A percentile compares a stretch with the other conserved stretches of the same genome.
These are phyloP conservation scores for Daldinia vernicosa DNA, from an alignment of 495 filamentous ascomycete genomes.

Conservation along the genomic window DNA sequence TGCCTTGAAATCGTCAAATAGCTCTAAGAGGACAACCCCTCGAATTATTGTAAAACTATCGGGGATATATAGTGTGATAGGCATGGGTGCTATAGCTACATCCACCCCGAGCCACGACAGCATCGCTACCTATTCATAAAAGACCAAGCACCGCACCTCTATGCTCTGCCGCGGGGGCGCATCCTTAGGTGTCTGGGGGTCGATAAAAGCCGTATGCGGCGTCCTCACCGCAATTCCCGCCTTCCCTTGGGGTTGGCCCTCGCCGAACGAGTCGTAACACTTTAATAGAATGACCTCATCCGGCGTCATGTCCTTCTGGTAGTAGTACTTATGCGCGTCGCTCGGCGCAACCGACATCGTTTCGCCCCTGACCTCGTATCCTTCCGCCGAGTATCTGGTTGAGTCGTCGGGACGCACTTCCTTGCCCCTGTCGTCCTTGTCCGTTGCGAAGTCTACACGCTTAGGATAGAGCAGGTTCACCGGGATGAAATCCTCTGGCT, in stretches of 20 bases:
- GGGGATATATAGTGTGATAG: no score
- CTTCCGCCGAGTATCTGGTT: slow-evolving; percentile 43
- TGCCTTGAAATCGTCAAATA: not conserved
- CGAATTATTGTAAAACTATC: no score
- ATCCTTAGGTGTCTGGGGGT: slow-evolving; percentile 71
- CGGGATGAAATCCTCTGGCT: slow-evolving; percentile 69
- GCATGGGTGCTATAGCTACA: no score
- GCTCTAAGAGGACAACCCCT: no score
- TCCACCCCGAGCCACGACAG: not conserved
- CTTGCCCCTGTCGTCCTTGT: slow-evolving; percentile 52
- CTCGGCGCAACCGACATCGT: slow-evolving; percentile 63
- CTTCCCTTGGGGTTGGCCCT: slow-evolving; percentile 53
- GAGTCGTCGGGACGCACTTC: slow-evolving; percentile 44
- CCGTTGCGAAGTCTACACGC: slow-evolving; percentile 50
- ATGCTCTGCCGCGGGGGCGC: slow-evolving; percentile 79
- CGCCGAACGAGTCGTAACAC: slow-evolving; percentile 78
- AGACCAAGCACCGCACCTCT: slow-evolving; percentile 85
- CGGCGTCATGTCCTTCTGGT: slow-evolving; percentile 80
- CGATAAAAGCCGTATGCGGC: slow-evolving; percentile 85
- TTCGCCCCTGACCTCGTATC: slow-evolving; percentile 56
- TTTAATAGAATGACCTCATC: slow-evolving; percentile 82
- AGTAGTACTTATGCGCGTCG: slow-evolving; percentile 72
- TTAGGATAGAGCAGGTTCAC: slow-evolving; percentile 79
- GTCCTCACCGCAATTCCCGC: slow-evolving; percentile 69
- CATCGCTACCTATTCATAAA: slow-evolving; percentile 57